Evolutionary conservation across 2,329 filamentous ascomycete genomes (phyloP), one percentile per base, ranked within the genome.

Genomic region (Shiraia sp.): DNA sequence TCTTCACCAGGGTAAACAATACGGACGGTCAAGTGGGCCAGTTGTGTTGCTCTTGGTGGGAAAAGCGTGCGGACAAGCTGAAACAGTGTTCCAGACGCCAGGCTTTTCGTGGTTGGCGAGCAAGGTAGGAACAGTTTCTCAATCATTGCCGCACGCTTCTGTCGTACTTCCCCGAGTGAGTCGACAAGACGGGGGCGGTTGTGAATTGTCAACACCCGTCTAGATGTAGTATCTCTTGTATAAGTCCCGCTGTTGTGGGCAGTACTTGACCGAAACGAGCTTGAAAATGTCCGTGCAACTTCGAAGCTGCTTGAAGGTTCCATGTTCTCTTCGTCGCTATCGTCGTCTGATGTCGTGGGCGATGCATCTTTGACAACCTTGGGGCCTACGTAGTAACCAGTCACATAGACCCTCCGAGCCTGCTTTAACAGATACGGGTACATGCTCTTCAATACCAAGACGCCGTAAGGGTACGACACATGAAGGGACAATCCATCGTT

Each of bases 371-470:
- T 32, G 2, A 27, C 9, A 25, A 45, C 45, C 24, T 46, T 36
- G n/a, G 43, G 38, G n/a, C 7, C 48, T 27, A 45, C 52, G 48
- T 71, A 73, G 37, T 63, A 60, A 23, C 72, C 72, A 10, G 68
- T 67, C 9, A 75, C 59, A 45, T 72, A 69, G 9, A 75, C 55
- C 40, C 61, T 68, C 25, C 61, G 61, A 10, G 68, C 68, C 36
- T 72, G 71, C n/a, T 58, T 59, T 8, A 73, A 54, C 7, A 75
- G 62, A 25, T 64, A 61, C 3, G 72, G 72, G 29, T 70, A 70
- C 10, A 63, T 44, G 19, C 50, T 62, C 43, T 67, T 66, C 61
- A 72, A 32, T 40, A 72, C 42, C 53, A 74, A 36, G 51, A 76
- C 53, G 34, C 72, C 66, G 33, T 71, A 51, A 1, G 72, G 69